Evolutionary conservation across 2,329 filamentous ascomycete genomes (phyloP).

Genomic region (Neoascochyta sp.): DNA sequence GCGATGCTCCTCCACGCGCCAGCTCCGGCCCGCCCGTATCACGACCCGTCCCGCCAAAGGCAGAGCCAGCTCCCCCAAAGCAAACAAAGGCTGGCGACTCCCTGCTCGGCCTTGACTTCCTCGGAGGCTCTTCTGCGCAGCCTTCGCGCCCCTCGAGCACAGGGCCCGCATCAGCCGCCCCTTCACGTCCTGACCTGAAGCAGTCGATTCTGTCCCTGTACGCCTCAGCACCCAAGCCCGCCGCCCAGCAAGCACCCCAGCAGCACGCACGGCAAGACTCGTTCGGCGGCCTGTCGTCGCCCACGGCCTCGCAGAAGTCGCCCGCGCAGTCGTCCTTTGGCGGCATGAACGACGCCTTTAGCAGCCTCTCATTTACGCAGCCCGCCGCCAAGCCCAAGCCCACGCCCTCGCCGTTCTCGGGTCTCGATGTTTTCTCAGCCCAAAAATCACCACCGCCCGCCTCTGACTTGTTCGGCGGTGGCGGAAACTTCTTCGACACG

Average conservation of each 20-base stretch:
- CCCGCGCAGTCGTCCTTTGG: conserved; percentile 51
- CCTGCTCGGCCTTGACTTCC: conserved; percentile 86
- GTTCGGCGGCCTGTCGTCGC: conserved; percentile 48
- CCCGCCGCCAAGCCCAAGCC: conserved; percentile 44
- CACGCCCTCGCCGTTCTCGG: conserved; percentile 64
- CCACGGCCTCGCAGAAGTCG: conserved; percentile 32
- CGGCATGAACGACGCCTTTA: conserved; percentile 78
- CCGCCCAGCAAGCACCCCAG: conserved; percentile 50
- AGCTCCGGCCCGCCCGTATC: conserved; percentile 64
- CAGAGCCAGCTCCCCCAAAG: conserved; percentile 58
- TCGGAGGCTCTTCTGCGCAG: conserved; percentile 66
- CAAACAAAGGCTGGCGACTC: conserved; percentile 76
- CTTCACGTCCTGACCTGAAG: conserved; percentile 88
- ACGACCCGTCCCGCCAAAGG: conserved; percentile 58
- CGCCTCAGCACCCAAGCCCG: conserved; percentile 76
- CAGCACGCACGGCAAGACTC: conserved; percentile 53
- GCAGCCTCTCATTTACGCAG: conserved; percentile 62
- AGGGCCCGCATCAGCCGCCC: conserved; percentile 56
- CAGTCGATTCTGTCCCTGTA: conserved; percentile 97
- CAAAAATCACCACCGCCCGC: conserved; percentile 43
- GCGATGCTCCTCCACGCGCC: conserved; percentile 65
- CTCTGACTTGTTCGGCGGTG: conserved; percentile 53
- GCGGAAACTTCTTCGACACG: conserved; percentile 79
- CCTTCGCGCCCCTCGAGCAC: conserved; percentile 76
- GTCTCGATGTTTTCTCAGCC: conserved; percentile 53